Conservation (phyloP, 176 grass and related monocot species). For the Musa troglodytarum region DNA sequence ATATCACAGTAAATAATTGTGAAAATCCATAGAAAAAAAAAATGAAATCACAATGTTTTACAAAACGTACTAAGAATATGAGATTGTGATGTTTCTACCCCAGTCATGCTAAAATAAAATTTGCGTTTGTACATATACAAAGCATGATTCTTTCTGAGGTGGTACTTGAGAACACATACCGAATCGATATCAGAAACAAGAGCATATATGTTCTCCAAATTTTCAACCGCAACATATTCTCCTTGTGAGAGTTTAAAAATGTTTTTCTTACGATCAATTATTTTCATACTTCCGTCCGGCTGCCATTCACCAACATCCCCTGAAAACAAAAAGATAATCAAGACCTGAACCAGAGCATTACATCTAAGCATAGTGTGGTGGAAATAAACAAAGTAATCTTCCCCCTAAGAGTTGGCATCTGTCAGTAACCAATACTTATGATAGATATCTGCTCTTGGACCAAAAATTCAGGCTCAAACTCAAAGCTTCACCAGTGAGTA, state of each 20-base stretch:
- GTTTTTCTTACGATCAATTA: constrained; percentile 89
- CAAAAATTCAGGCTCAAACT: too few species aligned
- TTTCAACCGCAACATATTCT: constrained; percentile 87
- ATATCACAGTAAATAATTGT: too few species aligned
- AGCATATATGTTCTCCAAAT: constrained; percentile 83
- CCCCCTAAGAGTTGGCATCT: too few species aligned
- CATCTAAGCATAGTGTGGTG: too few species aligned
- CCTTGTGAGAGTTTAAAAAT: constrained; percentile 95
- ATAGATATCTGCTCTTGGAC: too few species aligned
- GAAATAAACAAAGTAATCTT: too few species aligned
- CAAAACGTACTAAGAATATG: neutral
- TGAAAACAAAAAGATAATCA: constrained; percentile 29
- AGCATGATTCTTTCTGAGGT: neutral
- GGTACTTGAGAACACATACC: constrained; percentile 24
- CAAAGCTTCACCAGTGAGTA: too few species aligned
- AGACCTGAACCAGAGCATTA: neutral
- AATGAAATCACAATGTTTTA: too few species aligned
- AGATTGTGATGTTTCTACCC: neutral
- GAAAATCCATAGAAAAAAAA: too few species aligned
- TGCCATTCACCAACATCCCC: constrained; percentile 92
- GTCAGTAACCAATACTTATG: too few species aligned
- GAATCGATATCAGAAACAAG: constrained; percentile 65
- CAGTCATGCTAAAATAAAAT: too few species aligned
- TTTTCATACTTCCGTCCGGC: constrained; percentile 81
- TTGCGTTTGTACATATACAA: too few species aligned